These are phyloP conservation scores for Saturnispora hagleri DNA, from an alignment of 805 yeast species.

Conservation along the genomic window DNA sequence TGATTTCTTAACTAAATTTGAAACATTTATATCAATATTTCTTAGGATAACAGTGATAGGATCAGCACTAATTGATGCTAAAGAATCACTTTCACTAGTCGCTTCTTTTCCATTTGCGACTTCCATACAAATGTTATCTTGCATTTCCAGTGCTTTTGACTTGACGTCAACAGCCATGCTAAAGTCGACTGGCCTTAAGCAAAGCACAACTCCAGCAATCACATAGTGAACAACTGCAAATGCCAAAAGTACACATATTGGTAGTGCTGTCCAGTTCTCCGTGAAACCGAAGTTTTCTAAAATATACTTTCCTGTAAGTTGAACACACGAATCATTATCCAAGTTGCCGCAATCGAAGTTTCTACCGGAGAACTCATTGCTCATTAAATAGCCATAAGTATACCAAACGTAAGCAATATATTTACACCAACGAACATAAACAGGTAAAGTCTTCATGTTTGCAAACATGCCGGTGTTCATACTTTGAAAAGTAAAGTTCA, in stretches of 20 bases:
- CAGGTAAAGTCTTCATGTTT: constrained; percentile 67
- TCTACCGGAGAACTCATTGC: constrained; percentile 59
- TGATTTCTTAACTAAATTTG: constrained; percentile 13
- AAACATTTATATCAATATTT: constrained; percentile 20
- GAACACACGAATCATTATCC: constrained; percentile 31
- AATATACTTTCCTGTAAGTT: constrained; percentile 47
- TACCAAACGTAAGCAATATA: constrained; percentile 73
- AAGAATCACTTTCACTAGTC: neutral
- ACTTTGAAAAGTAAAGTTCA: constrained; percentile 61
- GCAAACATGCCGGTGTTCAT: constrained; percentile 78
- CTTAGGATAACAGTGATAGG: constrained; percentile 15
- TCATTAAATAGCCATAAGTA: constrained; percentile 56
- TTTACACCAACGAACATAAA: constrained; percentile 78
- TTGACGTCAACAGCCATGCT: constrained; percentile 34
- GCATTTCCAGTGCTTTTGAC: constrained; percentile 7
- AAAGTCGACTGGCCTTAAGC: constrained; percentile 42
- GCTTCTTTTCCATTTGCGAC: neutral
- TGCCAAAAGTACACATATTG: constrained; percentile 49
- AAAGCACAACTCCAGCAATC: constrained; percentile 39
- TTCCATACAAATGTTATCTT: constrained; percentile 12
- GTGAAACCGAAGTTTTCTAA: constrained; percentile 53
- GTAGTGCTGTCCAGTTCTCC: constrained; percentile 53
- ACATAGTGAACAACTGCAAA: constrained; percentile 50
- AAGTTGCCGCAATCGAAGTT: constrained; percentile 46
- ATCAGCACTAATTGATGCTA: neutral